A percentile compares a stretch with the other conserved stretches of the same genome.
Conservation (phyloP, 495 filamentous ascomycete genomes). For the Clavariopsis aquatica region DNA sequence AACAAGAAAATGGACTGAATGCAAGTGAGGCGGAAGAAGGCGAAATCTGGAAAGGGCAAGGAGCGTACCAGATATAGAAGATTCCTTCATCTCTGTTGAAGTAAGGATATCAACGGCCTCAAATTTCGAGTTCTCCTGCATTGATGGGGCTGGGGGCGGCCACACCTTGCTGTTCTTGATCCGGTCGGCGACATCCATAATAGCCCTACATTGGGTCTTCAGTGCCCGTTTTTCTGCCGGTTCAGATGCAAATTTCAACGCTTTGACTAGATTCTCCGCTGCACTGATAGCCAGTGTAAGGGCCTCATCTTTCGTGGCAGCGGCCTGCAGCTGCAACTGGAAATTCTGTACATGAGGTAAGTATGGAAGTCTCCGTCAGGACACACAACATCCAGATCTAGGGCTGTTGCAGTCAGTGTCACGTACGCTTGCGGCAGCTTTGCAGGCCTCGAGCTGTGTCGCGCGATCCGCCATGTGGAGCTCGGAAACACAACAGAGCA, state of each 20-base stretch:
- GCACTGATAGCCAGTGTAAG: conserved; percentile 64
- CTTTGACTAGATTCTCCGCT: conserved; percentile 76
- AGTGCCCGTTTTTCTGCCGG: conserved; percentile 60
- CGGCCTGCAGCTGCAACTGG: conserved; percentile 57
- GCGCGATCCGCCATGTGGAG: conserved; percentile 17
- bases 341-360: conserved; percentile 54
- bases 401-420: conserved; percentile 12
- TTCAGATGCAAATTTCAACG: conserved; percentile 55
- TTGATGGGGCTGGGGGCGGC: neutral
- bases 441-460: conserved; percentile 17
- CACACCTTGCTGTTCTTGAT: conserved; percentile 58
- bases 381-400: neutral
- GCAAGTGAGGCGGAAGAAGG: neutral
- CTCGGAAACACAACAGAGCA: neutral
- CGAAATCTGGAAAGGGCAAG: neutral
- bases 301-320: conserved; percentile 65
- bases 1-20: neutral
- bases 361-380: neutral
- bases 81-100: neutral
- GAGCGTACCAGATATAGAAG: neutral
- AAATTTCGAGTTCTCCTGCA: neutral
- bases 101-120: conserved; percentile 17
- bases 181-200: conserved; percentile 67
- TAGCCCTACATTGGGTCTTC: conserved; percentile 63
- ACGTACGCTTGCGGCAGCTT: conserved; percentile 27